Evolutionary conservation across 1,139 yeast species (phyloP).

Genomic region (Geotrichum europaeum): DNA sequence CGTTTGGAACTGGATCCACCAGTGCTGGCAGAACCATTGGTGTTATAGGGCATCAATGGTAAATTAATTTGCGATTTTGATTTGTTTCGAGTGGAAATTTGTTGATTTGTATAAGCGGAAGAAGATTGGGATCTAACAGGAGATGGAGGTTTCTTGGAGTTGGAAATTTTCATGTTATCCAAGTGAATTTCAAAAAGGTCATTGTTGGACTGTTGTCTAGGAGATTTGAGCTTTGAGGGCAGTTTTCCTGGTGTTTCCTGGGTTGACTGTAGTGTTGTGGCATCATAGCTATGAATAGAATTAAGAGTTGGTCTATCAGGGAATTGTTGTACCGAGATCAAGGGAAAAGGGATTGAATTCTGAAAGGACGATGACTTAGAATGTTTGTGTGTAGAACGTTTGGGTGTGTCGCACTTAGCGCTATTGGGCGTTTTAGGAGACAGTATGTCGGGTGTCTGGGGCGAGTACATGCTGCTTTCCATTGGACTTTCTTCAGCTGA

Average conservation of each 20-base stretch:
- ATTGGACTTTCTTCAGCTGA: not conserved
- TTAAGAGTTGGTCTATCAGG: constrained; percentile 1
- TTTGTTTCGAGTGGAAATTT: constrained; percentile 2
- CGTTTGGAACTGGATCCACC: constrained; percentile 4
- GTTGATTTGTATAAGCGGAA: constrained; percentile 1
- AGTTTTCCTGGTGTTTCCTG: not conserved
- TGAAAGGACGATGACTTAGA: constrained; percentile 3
- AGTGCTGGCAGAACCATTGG: not conserved
- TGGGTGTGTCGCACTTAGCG: not conserved
- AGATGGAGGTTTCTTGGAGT: not conserved
- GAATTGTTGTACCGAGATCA: not conserved
- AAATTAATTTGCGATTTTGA: constrained; percentile 6
- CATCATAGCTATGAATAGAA: constrained; percentile 3
- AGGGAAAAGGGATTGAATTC: not conserved
- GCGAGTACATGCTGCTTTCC: not conserved
- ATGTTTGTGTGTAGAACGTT: not conserved
- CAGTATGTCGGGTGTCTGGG: not conserved
- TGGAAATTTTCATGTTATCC: not conserved
- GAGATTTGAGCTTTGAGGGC: not conserved
- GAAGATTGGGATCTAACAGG: constrained; percentile 10
- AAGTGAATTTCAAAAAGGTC: not conserved
- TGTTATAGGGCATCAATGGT: not conserved
- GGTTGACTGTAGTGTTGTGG: not conserved
- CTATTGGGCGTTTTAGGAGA: not conserved
- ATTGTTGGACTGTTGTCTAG: not conserved